These are phyloP conservation scores for Colletotrichum melonis DNA, from an alignment of 2,329 filamentous ascomycete genomes.

Conservation along the genomic window DNA sequence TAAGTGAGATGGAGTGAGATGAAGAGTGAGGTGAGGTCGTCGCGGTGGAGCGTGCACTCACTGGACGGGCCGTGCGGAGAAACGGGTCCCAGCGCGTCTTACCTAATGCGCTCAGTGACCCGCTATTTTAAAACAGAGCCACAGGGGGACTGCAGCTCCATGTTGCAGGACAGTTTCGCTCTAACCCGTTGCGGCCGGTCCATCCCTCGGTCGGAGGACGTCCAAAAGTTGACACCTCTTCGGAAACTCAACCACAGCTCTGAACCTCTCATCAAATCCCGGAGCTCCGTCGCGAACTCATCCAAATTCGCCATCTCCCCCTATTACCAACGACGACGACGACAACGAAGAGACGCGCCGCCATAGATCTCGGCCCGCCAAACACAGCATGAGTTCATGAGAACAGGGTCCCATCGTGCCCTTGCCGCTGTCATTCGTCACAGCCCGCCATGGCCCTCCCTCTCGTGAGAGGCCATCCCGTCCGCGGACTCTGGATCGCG, in stretches of 20 bases:
- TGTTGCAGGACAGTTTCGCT: conserved; percentile 35
- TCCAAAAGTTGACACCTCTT: conserved; percentile 36
- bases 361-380: background rate
- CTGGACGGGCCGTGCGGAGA: conserved; percentile 16
- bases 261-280: conserved; percentile 3
- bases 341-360: background rate
- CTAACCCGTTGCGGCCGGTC: conserved; percentile 26
- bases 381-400: conserved; percentile 32
- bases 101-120: conserved; percentile 8
- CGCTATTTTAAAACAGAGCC: conserved; percentile 17
- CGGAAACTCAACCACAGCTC: conserved; percentile 13
- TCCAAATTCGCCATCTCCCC: background rate
- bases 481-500: conserved; percentile 27
- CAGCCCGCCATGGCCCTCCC: conserved; percentile 33
- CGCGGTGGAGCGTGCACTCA: background rate
- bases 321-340: too few species aligned
- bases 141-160: conserved; percentile 8
- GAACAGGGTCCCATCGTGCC: conserved; percentile 8
- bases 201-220: conserved; percentile 14
- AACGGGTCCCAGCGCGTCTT: background rate
- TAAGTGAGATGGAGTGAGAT: background rate
- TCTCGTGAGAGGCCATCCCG: conserved; percentile 19
- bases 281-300: conserved; percentile 18
- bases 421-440: conserved; percentile 9
- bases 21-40: background rate